Conservation (phyloP, 2,329 filamentous ascomycete genomes). For the Phialophora tarda region DNA sequence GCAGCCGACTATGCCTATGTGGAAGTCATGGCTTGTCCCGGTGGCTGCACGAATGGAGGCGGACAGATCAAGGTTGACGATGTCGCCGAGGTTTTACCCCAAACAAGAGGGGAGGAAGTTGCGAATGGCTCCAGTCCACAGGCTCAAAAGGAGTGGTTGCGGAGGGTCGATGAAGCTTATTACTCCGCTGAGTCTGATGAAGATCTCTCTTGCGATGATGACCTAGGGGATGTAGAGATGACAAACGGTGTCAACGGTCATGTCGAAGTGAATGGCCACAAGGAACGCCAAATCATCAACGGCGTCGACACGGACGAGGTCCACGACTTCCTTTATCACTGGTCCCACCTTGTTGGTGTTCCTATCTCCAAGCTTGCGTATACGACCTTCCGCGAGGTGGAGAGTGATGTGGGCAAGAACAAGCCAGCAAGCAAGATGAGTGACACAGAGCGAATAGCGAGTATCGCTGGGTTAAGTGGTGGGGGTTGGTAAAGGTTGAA, state of each 20-base stretch:
- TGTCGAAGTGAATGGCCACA: constrained; percentile 37
- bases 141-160: constrained; percentile 86
- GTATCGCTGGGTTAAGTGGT: constrained; percentile 86
- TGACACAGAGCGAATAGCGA: constrained; percentile 81
- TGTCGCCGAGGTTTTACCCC: constrained; percentile 50
- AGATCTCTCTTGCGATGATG: constrained; percentile 46
- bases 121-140: constrained; percentile 52
- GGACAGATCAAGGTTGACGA: constrained; percentile 94
- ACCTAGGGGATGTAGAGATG: constrained; percentile 36
- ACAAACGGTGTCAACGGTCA: constrained; percentile 41
- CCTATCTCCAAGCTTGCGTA: constrained; percentile 73
- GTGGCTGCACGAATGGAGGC: constrained; percentile 97
- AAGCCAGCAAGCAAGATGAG: constrained; percentile 55
- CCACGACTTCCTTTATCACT: constrained; percentile 73
- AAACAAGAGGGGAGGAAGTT: constrained; percentile 39
- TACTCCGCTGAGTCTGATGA: constrained; percentile 72
- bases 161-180: constrained; percentile 84
- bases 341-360: constrained; percentile 74
- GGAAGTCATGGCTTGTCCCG: constrained; percentile 98
- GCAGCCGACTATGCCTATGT: constrained; percentile 82
- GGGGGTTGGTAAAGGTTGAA: constrained; percentile 75
- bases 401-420: constrained; percentile 88
- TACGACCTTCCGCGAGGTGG: constrained; percentile 88
- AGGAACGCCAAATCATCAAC: constrained; percentile 55
- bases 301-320: constrained; percentile 68